Conservation (phyloP, 2,329 filamentous ascomycete species). For the Chaetomium sp. region DNA sequence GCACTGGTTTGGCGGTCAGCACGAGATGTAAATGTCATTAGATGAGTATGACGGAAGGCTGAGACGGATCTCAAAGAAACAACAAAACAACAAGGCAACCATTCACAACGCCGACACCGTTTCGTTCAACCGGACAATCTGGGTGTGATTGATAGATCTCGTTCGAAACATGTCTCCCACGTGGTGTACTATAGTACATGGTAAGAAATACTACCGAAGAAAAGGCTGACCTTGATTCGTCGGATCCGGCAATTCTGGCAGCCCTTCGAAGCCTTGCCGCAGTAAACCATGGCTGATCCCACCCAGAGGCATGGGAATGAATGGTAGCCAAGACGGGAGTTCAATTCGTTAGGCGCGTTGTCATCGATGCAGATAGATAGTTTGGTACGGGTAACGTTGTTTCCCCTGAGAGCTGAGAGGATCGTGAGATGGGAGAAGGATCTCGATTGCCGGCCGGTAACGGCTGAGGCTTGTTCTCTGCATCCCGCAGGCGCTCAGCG, state of each 20-base stretch:
- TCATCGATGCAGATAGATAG: conserved; percentile 2
- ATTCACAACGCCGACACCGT: too few species aligned
- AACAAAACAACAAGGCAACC: too few species aligned
- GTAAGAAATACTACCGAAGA: background rate
- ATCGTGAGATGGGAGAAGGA: too few species aligned
- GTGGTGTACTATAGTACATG: background rate
- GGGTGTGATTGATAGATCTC: too few species aligned
- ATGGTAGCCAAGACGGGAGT: conserved; percentile 9
- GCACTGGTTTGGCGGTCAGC: conserved; percentile 37
- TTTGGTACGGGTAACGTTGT: too few species aligned
- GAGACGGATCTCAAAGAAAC: too few species aligned
- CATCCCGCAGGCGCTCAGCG: too few species aligned
- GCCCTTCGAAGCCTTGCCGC: conserved; percentile 50
- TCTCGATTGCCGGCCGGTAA: too few species aligned
- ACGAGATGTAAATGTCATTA: background rate
- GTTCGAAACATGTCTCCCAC: background rate
- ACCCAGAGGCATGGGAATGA: background rate
- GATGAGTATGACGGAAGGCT: too few species aligned
- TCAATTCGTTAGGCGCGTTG: conserved; percentile 9
- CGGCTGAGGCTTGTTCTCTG: too few species aligned
- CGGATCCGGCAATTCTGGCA: conserved; percentile 48
- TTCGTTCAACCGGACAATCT: too few species aligned
- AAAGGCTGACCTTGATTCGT: conserved; percentile 46
- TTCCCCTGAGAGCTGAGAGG: too few species aligned
- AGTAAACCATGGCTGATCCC: conserved; percentile 43